Percentiles rank a stretch among this genome's conserved stretches.
These are phyloP conservation scores for Lachancea waltii DNA, from an alignment of 805 yeast species.

Conservation along the genomic window DNA sequence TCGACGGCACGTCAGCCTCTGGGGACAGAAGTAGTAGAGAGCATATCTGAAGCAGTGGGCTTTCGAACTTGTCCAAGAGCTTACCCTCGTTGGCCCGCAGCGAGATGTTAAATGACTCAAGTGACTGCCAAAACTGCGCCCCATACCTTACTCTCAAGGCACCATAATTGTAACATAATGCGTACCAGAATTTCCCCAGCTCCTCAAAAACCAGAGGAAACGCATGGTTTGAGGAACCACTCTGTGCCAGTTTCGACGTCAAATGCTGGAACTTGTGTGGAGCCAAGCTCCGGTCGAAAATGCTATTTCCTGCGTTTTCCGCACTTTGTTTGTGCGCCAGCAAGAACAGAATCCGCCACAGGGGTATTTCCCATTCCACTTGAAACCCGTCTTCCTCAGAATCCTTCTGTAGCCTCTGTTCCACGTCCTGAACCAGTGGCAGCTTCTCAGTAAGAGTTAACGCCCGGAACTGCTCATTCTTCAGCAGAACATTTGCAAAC, in stretches of 20 bases:
- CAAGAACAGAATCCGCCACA: slow-evolving; percentile 12
- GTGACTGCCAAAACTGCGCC: slow-evolving; percentile 6
- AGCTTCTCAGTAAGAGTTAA: not conserved
- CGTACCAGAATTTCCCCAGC: slow-evolving; percentile 14
- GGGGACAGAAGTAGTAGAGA: slow-evolving; percentile 10
- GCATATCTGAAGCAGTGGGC: slow-evolving; percentile 10
- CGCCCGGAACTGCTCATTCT: slow-evolving; percentile 4
- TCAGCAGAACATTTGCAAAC: slow-evolving; percentile 11
- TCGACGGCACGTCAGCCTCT: slow-evolving; percentile 6
- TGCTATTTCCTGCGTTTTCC: not conserved
- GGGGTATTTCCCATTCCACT: slow-evolving; percentile 4
- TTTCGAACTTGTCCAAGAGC: slow-evolving; percentile 3
- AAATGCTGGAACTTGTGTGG: slow-evolving; percentile 5
- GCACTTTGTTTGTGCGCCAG: slow-evolving; percentile 8
- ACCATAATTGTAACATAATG: slow-evolving; percentile 12
- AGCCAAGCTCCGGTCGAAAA: slow-evolving; percentile 7
- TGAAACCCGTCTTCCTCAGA: not conserved
- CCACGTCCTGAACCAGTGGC: slow-evolving; percentile 6
- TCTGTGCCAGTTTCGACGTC: slow-evolving; percentile 1
- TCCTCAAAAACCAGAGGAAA: slow-evolving; percentile 6
- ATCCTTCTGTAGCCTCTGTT: slow-evolving; percentile 5
- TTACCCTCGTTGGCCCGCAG: slow-evolving; percentile 4
- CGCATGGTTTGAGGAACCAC: not conserved
- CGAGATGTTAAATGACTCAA: slow-evolving; percentile 6
- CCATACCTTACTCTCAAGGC: not conserved